Conservation (phyloP, 768 basidiomycete species). For the Trametes coccinea region DNA sequence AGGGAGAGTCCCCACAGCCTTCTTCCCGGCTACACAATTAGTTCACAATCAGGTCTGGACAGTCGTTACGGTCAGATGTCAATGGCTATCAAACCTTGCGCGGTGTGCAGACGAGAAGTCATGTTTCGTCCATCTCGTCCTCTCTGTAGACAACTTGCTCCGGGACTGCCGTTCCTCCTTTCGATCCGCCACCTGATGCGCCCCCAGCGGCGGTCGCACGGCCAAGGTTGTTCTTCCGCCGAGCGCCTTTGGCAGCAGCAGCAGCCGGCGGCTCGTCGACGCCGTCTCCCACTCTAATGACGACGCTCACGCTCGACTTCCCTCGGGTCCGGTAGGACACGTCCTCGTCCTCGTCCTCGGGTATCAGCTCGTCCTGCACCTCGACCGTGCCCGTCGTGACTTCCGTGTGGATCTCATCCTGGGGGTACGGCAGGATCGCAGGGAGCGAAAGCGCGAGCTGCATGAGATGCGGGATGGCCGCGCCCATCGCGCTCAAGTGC, state of each 20-base stretch:
- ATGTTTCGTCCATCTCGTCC: conserved; percentile 24
- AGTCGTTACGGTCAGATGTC: too few relatives aligned
- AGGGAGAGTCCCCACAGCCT: too few relatives aligned
- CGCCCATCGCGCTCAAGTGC: conserved; percentile 81
- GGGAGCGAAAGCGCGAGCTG: conserved; percentile 72
- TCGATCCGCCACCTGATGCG: not conserved
- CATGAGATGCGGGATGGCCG: conserved; percentile 81
- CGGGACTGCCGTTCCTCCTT: not conserved
- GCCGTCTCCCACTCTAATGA: conserved; percentile 64
- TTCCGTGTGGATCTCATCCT: conserved; percentile 61
- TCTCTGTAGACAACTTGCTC: conserved; percentile 22
- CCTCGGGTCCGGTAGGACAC: conserved; percentile 60
- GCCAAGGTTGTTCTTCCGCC: conserved; percentile 8
- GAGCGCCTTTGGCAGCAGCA: conserved; percentile 5
- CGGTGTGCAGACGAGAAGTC: not conserved
- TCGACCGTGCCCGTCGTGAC: conserved; percentile 70
- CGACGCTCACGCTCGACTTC: conserved; percentile 67
- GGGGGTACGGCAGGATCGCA: conserved; percentile 64
- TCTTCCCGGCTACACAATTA: too few relatives aligned
- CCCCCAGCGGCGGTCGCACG: not conserved
- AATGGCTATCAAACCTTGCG: too few relatives aligned
- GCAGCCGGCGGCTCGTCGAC: conserved; percentile 41
- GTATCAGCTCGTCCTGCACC: conserved; percentile 78
- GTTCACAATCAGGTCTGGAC: not conserved
- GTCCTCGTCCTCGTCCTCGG: conserved; percentile 72